Conservation (phyloP, 2,329 filamentous ascomycete genomes). For the Pyrenochaeta sp. region DNA sequence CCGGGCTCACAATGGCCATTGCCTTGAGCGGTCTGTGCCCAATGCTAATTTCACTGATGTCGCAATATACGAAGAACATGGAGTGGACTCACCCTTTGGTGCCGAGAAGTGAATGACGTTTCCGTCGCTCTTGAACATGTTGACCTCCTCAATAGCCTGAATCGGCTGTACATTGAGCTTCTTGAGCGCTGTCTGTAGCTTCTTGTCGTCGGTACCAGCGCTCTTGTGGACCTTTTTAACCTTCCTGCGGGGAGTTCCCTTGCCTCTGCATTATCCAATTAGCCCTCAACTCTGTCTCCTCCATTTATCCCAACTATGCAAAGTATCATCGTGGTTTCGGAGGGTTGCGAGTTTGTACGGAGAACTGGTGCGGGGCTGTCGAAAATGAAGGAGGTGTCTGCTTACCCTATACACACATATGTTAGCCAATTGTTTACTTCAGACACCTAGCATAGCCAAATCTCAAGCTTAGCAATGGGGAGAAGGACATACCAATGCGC, state of each 20-base stretch:
- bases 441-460: conserved; percentile 14
- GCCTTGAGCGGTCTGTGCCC: background rate
- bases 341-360: conserved; percentile 9
- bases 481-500: conserved; percentile 53
- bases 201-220: conserved; percentile 97
- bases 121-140: conserved; percentile 99
- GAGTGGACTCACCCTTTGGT: conserved; percentile 80
- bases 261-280: conserved; percentile 70
- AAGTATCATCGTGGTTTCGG: conserved; percentile 1
- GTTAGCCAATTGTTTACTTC: conserved; percentile 30
- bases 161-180: conserved; percentile 99
- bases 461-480: background rate
- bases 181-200: conserved; percentile 96
- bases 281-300: conserved; percentile 22
- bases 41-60: background rate
- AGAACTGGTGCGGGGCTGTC: conserved; percentile 27
- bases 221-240: conserved; percentile 97
- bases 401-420: conserved; percentile 41
- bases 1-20: background rate
- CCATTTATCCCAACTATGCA: background rate
- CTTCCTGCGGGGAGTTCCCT: conserved; percentile 97
- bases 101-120: conserved; percentile 99
- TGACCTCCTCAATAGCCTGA: conserved; percentile 99
- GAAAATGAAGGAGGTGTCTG: conserved; percentile 29
- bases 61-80: background rate